phyloP scores from a whole-genome alignment of 176 grass and related monocot species.

The Leersia perrieri region DNA sequence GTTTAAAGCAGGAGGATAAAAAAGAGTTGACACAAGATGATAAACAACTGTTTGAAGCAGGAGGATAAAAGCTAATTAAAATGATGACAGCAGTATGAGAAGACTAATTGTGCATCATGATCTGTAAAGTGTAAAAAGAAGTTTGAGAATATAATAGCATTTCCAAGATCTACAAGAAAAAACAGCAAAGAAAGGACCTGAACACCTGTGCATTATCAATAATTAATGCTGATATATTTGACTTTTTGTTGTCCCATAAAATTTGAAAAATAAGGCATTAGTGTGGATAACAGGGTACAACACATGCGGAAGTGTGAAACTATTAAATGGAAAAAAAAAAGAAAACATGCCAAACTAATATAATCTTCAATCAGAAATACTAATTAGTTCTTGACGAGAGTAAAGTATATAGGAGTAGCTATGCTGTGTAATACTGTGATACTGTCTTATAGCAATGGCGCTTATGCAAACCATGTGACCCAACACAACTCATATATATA shows the following conservation, averaged over 20 bases:
- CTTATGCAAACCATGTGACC: neutral
- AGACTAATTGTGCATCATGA: slow-evolving; percentile 14
- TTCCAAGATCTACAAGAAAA: neutral
- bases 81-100: slow-evolving; percentile 24
- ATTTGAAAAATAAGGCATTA: neutral
- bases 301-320: neutral
- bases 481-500: neutral
- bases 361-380: neutral
- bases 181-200: neutral
- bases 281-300: neutral
- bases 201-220: neutral
- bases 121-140: slow-evolving; percentile 21
- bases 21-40: neutral
- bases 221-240: neutral
- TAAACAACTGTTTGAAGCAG: neutral
- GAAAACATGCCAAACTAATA: neutral
- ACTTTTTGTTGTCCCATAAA: neutral
- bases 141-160: neutral
- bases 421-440: neutral
- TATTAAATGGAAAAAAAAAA: neutral
- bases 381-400: neutral
- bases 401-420: neutral
- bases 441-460: neutral
- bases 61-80: slow-evolving; percentile 10
- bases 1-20: neutral